Base-by-base conservation (phyloP, 2,329 filamentous ascomycete genomes). In the Dothideomycetes sp. region DNA sequence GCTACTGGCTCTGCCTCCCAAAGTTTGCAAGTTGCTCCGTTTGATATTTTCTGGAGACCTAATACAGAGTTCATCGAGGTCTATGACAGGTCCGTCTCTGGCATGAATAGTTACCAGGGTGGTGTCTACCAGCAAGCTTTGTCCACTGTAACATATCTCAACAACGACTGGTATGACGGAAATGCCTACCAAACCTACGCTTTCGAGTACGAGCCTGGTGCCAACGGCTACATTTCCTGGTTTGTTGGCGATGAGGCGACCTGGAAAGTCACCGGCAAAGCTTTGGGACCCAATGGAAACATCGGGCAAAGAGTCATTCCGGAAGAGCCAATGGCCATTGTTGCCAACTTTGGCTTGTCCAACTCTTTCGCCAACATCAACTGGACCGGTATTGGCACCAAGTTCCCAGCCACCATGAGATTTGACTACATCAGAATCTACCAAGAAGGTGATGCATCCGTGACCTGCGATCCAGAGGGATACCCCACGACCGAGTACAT, bases 381-480 rank as follows among this genome's bases (percentile, higher is more conserved):
- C 50, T 57, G 76, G 42, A 68, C 67, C 1, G 73, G 70, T 19
- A 59, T 84, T 17, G 61, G 56, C 4, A 50, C 66, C 12, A 59
- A 73, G 32, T 8, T 32, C 8, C 79, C 79, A 3, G 79, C 75
- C 2, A 75, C 66, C 2, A 79, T 83, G 55, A 68, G 77, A 2
- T 64, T 84, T 42, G 79, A 84, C 56, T 83, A 82, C 53, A 67
- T 84, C 39, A 73, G 80, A 11, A 79, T 84, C 37, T 84, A 83
- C 51, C 79, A 83, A 55, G 73, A 79, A 45, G 67, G 70, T 11
- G 68, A 73, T 38, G 63, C 68, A 10, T 65, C 70, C 49, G 41
- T 58, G 36, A 81, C 78, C 12, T 84, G 80, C 56, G 80, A 84
- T 59, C 80, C 80, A 3, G 64, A 66, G 0, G 78, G 73, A 0